phyloP scores from a whole-genome alignment of 495 filamentous ascomycete genomes.

The Halenospora varia region DNA sequence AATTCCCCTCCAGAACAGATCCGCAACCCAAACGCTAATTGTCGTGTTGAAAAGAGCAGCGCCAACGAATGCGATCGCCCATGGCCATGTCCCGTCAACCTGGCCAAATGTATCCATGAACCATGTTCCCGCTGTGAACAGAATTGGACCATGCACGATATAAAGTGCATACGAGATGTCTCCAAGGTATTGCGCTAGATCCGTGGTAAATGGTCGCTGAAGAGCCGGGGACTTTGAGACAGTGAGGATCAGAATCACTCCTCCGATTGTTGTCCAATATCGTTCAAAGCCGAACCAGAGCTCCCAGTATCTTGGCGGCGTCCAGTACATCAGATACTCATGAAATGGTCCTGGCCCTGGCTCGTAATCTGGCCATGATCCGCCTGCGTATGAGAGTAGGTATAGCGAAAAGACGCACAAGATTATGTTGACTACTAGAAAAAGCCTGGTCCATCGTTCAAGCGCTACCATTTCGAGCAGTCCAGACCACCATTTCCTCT shows the following conservation, averaged over 20 bases:
- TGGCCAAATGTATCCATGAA: conserved; percentile 1
- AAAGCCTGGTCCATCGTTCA: background rate
- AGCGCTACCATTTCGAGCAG: background rate
- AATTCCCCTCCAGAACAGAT: conserved; percentile 52
- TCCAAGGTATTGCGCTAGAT: conserved; percentile 57
- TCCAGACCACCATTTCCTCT: background rate
- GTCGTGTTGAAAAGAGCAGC: conserved; percentile 38
- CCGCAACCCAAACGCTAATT: conserved; percentile 43
- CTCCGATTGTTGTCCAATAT: conserved; percentile 51
- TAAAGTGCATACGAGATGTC: conserved; percentile 54
- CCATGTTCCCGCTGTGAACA: conserved; percentile 30
- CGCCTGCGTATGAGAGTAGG: conserved; percentile 35
- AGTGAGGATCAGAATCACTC: conserved; percentile 48
- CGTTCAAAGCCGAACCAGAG: conserved; percentile 35
- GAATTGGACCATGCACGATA: conserved; percentile 51
- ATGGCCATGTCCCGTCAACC: background rate
- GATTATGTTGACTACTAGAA: background rate
- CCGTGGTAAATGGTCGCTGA: conserved; percentile 46
- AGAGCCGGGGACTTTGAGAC: conserved; percentile 47
- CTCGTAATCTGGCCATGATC: background rate
- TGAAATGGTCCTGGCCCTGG: conserved; percentile 9
- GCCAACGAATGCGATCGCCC: conserved; percentile 27
- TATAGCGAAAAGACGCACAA: conserved; percentile 17
- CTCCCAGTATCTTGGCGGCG: conserved; percentile 23
- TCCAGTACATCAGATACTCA: conserved; percentile 15